Evolutionary conservation across 1,284 basidiomycete genomes (phyloP).

Genomic region (Ganoderma lucidum): DNA sequence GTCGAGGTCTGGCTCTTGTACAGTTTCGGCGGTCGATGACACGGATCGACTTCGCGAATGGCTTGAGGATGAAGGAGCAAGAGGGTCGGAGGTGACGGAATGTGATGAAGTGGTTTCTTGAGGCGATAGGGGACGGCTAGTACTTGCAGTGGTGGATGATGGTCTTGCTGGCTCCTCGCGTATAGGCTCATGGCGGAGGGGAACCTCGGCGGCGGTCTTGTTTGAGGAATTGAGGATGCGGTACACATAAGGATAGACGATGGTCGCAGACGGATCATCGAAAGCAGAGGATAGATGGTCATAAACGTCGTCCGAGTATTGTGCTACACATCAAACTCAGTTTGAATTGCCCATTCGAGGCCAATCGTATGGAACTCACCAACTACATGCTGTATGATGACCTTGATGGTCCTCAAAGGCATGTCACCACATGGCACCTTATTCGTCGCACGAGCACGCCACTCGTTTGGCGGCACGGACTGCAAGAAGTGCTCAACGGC

Average conservation of each 20-base stretch:
- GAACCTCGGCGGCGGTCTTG: constrained; percentile 49
- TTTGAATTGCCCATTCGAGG: background rate
- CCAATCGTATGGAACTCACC: constrained; percentile 62
- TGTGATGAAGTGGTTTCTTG: constrained; percentile 57
- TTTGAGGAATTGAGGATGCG: constrained; percentile 80
- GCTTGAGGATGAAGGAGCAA: constrained; percentile 63
- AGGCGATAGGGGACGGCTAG: constrained; percentile 71
- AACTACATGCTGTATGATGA: constrained; percentile 95
- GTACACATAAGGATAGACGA: constrained; percentile 87
- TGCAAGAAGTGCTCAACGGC: constrained; percentile 96
- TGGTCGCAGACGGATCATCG: constrained; percentile 84
- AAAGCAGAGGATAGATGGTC: constrained; percentile 81
- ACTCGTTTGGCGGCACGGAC: constrained; percentile 94
- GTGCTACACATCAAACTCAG: constrained; percentile 52
- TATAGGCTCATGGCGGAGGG: constrained; percentile 47
- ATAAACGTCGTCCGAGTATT: constrained; percentile 84
- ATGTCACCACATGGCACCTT: constrained; percentile 96
- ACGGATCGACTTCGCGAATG: constrained; percentile 71
- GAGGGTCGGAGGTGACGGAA: constrained; percentile 60
- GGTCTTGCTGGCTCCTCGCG: constrained; percentile 47
- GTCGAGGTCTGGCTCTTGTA: constrained; percentile 82
- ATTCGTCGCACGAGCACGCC: constrained; percentile 90
- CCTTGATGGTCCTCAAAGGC: constrained; percentile 97
- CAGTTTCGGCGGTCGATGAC: constrained; percentile 62
- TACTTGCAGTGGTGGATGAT: constrained; percentile 61